Evolutionary conservation across 768 basidiomycete genomes (phyloP).

Genomic region (Boletus pseudo-olivaceus): DNA sequence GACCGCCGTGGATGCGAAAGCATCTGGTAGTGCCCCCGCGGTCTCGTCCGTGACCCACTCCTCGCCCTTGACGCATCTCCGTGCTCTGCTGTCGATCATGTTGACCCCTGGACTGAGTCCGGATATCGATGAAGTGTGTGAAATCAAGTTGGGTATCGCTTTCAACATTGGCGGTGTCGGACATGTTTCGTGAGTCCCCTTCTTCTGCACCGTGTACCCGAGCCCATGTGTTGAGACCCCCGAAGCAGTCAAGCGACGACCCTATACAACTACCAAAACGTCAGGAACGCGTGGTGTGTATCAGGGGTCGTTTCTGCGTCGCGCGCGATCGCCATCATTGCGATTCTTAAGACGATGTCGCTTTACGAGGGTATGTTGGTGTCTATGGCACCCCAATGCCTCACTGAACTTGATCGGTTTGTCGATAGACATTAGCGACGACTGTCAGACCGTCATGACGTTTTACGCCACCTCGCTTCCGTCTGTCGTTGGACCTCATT

Average conservation of each 20-base stretch:
- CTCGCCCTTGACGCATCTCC: constrained; percentile 51
- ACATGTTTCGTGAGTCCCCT: constrained; percentile 42
- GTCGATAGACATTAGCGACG: constrained; percentile 58
- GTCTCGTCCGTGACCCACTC: constrained; percentile 35
- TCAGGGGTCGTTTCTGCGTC: constrained; percentile 69
- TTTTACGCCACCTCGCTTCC: constrained; percentile 78
- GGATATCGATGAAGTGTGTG: constrained; percentile 69
- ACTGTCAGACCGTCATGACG: constrained; percentile 68
- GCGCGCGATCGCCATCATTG: constrained; percentile 62
- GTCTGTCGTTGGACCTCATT: constrained; percentile 54
- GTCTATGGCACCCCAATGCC: background rate
- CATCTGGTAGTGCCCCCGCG: constrained; percentile 45
- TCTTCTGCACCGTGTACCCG: background rate
- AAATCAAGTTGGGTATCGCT: constrained; percentile 49
- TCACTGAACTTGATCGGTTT: background rate
- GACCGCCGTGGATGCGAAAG: constrained; percentile 47
- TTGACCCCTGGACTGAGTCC: constrained; percentile 67
- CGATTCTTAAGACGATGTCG: constrained; percentile 68
- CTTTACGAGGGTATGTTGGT: constrained; percentile 58
- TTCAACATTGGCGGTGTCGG: constrained; percentile 42
- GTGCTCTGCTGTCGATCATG: constrained; percentile 57
- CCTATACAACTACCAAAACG: constrained; percentile 35
- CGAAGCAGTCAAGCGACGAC: constrained; percentile 34
- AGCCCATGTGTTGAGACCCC: background rate
- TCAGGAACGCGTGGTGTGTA: constrained; percentile 63